Evolutionary conservation across 441 rosid genomes (phyloP).

Genomic region (Croton laevigatus): DNA sequence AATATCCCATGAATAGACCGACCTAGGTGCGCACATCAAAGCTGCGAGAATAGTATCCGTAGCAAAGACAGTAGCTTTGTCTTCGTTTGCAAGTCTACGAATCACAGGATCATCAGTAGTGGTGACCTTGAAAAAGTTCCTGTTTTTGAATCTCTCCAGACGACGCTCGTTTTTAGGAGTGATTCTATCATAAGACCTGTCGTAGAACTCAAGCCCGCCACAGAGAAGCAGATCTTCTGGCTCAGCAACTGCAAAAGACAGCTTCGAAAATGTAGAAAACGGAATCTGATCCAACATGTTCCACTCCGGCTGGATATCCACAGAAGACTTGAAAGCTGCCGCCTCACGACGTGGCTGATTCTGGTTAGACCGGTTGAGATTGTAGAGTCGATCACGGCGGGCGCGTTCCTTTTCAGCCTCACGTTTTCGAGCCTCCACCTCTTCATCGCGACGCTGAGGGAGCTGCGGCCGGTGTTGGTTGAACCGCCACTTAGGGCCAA

Average conservation of each 20-base stretch:
- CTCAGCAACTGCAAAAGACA: constrained; percentile 65
- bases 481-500: constrained; percentile 80
- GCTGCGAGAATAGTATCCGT: constrained; percentile 79
- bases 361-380: constrained; percentile 58
- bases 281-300: constrained; percentile 93
- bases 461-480: constrained; percentile 70
- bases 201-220: constrained; percentile 71
- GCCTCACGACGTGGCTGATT: constrained; percentile 75
- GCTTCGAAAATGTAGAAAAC: constrained; percentile 73
- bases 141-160: constrained; percentile 77
- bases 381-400: constrained; percentile 75
- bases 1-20: constrained; percentile 91
- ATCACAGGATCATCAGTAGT: constrained; percentile 91
- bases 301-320: constrained; percentile 93
- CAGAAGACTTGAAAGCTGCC: constrained; percentile 68
- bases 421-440: constrained; percentile 76
- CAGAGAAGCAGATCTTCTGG: constrained; percentile 76
- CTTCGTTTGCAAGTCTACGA: constrained; percentile 75
- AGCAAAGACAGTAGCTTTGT: constrained; percentile 82
- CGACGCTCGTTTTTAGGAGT: constrained; percentile 80
- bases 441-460: constrained; percentile 89
- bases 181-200: constrained; percentile 58
- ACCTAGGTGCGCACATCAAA: constrained; percentile 78
- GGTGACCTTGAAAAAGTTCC: constrained; percentile 88
- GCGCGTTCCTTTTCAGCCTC: constrained; percentile 91